phyloP scores from a whole-genome alignment of 768 basidiomycete species.

The Cystobasidium tubakii region DNA sequence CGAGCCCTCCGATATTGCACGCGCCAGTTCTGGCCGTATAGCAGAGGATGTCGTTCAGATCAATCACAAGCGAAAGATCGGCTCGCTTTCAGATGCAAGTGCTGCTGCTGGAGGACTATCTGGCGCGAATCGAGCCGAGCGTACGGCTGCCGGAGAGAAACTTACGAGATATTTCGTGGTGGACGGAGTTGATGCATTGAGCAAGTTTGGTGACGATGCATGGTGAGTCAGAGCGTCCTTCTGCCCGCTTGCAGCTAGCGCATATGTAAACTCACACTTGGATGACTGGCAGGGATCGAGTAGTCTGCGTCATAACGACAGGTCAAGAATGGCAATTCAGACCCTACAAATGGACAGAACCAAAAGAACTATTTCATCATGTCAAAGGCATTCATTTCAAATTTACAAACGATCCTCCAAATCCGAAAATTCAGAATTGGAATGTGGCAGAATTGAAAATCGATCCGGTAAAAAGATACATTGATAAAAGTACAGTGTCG shows the following conservation, averaged over 20 bases:
- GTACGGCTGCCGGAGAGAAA: slow-evolving; percentile 40
- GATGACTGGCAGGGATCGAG: slow-evolving; percentile 59
- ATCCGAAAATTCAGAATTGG: slow-evolving; percentile 87
- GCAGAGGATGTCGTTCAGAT: slow-evolving; percentile 82
- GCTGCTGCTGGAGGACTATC: slow-evolving; percentile 21
- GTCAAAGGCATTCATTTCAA: slow-evolving; percentile 93
- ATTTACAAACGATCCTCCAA: slow-evolving; percentile 88
- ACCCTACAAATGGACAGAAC: slow-evolving; percentile 94
- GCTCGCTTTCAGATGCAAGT: slow-evolving; percentile 30
- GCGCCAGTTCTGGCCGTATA: slow-evolving; percentile 59
- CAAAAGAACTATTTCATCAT: slow-evolving; percentile 83
- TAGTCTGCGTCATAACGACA: slow-evolving; percentile 95
- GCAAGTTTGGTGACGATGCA: slow-evolving; percentile 78
- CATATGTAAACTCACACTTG: not conserved
- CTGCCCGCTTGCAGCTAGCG: not conserved
- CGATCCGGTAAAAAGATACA: slow-evolving; percentile 78
- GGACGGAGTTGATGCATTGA: slow-evolving; percentile 83
- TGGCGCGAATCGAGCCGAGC: slow-evolving; percentile 29
- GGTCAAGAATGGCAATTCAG: slow-evolving; percentile 98
- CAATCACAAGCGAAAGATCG: slow-evolving; percentile 64
- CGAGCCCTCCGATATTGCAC: slow-evolving; percentile 46
- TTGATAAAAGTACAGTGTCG: slow-evolving; percentile 88
- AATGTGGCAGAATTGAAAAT: slow-evolving; percentile 94
- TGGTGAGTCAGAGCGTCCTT: slow-evolving; percentile 56
- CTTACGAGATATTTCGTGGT: slow-evolving; percentile 69